Base-by-base conservation (phyloP, 1,284 basidiomycete genomes). In the Ustilago xerochloae region DNA sequence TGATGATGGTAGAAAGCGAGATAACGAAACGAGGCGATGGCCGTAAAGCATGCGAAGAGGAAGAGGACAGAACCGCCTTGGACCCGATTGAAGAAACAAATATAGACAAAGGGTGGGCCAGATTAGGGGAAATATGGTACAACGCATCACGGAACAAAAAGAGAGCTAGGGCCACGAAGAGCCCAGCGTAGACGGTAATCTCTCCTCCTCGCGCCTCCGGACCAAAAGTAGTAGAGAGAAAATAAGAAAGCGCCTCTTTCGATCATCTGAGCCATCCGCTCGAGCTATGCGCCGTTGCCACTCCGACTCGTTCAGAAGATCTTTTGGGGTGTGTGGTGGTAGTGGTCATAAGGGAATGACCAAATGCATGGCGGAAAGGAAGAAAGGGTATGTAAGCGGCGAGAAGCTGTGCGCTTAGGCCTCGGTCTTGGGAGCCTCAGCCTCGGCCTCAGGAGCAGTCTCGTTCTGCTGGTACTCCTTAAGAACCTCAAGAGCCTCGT, bases 401-500 rank as follows among this genome's bases (percentile, higher is more conserved):
- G 8, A 33, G 9, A 32, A 32, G 4, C 9, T 15, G 18, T 5
- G 28, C 55, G 43, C 33, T 73, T 59, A 73, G 18, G 61, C 70
- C 61, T 73, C 70, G 47, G 70, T 68, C 57, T 63, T 68, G 52
- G 59, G 53, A 39, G 62, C 64, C 63, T 70, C 67, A 48, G 60
- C 51, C 49, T 58, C 60, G 24, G 49, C 70, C 45, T 63, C 70
- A n/a, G 51, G 46, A 54, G 58, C 59, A 38, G 55, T 26, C 43
- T 77, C 75, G 56, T 72, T 65, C 62, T 65, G 71, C 76, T 84
- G 81, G 64, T 80, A 84, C 73, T 84, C 81, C 58, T 80, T 78
- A 49, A 84, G 78, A 20, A 84, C 82, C 43, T 80, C 75, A 53
- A 83, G 77, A 8, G 82, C 82, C 76, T 84, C 82, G 71, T 73